Conservation (phyloP, 768 basidiomycete genomes). For the Tricholoma sp. region DNA sequence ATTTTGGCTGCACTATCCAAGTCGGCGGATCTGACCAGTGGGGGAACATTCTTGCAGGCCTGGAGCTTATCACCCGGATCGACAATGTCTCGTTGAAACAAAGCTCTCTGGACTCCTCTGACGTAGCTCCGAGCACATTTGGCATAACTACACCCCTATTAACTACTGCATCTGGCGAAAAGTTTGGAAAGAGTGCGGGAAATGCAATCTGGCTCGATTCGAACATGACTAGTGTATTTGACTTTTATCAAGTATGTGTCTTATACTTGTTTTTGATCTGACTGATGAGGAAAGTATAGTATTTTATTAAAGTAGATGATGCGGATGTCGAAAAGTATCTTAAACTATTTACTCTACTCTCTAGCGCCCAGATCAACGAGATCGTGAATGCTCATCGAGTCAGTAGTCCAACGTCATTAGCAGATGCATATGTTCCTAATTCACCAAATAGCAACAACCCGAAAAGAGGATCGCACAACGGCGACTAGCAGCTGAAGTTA, state of each 20-base stretch:
- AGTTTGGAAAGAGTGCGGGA: slow-evolving; percentile 96
- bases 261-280: background rate
- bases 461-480: slow-evolving; percentile 43
- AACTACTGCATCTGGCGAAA: slow-evolving; percentile 84
- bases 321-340: slow-evolving; percentile 77
- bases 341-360: slow-evolving; percentile 76
- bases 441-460: slow-evolving; percentile 27
- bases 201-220: slow-evolving; percentile 92
- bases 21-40: slow-evolving; percentile 97
- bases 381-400: slow-evolving; percentile 60
- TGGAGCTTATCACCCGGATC: slow-evolving; percentile 80
- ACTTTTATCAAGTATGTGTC: slow-evolving; percentile 83
- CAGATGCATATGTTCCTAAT: background rate
- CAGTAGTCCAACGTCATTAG: slow-evolving; percentile 1
- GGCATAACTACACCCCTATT: slow-evolving; percentile 94
- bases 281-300: slow-evolving; percentile 41
- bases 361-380: slow-evolving; percentile 49
- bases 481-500: slow-evolving; percentile 48
- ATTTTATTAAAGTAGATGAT: slow-evolving; percentile 82
- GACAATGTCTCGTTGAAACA: slow-evolving; percentile 9
- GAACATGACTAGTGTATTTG: slow-evolving; percentile 75
- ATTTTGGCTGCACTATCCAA: slow-evolving; percentile 74
- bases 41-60: slow-evolving; percentile 94
- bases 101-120: slow-evolving; percentile 11
- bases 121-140: slow-evolving; percentile 40